Evolutionary conservation across 1,284 basidiomycete genomes (phyloP), one percentile per base, ranked within the genome.

Genomic region (Omphalotus olearius): DNA sequence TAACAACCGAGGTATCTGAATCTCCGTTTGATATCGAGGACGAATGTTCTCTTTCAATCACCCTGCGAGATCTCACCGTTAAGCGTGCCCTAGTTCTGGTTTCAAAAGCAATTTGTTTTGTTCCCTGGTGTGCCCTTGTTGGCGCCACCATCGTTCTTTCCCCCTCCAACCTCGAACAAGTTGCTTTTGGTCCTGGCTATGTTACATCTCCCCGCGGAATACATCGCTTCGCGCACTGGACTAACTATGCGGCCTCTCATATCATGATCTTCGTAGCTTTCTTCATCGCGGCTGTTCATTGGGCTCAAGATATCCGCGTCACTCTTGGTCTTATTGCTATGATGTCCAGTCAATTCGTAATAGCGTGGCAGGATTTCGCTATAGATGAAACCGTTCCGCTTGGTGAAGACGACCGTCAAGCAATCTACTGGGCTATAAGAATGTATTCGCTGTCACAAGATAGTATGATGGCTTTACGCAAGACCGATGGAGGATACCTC

Each of bases 91-190:
- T 37, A 55, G 36, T 42, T 18, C 41, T 47, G 37, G 30, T 53
- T n/a, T 37, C 60, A 28, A 57, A 57, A 50, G 17, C 68, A 14
- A 30, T 69, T 16, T 60, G 71, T 45, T 77, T 79, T 61, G 45
- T 76, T 6, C 76, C 76, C 11, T 79, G 77, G 77, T 77, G 74
- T 49, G 60, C 68, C 28, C 63, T 66, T 25, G 75, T 78, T 38
- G 76, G 77, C 41, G 73, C 66, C 4, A 59, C 69, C 20, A 65
- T 78, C 45, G 53, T 75, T 13, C 59, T 76, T 37, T 71, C 63
- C 46, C 77, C 76, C 1, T 54, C 58, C 17, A 55, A 68, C 47
- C 62, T 74, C 39, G 72, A 73, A 30, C 38, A 49, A 36, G 58
- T 78, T 53, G 62, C 71, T 4, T 78, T 78, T 57, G 52, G 58